These are phyloP conservation scores for Stylosanthes scabra DNA, from an alignment of 331 rosid genomes.

Conservation along the genomic window DNA sequence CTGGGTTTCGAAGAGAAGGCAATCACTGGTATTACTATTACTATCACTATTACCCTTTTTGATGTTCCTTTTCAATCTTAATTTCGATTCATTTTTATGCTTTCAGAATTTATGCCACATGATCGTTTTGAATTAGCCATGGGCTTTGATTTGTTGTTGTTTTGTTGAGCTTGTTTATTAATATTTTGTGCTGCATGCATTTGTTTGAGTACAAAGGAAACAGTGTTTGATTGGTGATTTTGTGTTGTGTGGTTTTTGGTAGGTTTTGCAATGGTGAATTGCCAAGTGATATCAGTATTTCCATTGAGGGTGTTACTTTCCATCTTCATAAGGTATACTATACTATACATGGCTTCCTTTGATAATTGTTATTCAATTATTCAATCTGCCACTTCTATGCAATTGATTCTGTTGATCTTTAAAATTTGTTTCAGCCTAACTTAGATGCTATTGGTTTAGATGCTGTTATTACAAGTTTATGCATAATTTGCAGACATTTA, in stretches of 20 bases:
- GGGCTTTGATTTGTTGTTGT: neutral
- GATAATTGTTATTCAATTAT: neutral
- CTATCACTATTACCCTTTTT: neutral
- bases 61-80: neutral
- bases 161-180: neutral
- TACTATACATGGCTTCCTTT: neutral
- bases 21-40: slow-evolving; percentile 62
- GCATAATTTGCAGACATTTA: neutral
- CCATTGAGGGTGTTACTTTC: slow-evolving; percentile 57
- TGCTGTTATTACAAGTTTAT: neutral
- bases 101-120: neutral
- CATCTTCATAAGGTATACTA: slow-evolving; percentile 69
- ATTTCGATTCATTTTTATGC: neutral
- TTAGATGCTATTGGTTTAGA: slow-evolving; percentile 5
- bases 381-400: neutral
- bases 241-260: slow-evolving; percentile 18
- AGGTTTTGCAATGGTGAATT: slow-evolving; percentile 69
- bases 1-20: slow-evolving; percentile 67
- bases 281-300: slow-evolving; percentile 59
- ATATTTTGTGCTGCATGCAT: slow-evolving; percentile 2
- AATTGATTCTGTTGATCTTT: slow-evolving; percentile 1
- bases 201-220: neutral
- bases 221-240: neutral
- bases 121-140: slow-evolving; percentile 1
- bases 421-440: neutral